phyloP scores from a whole-genome alignment of 2,329 filamentous ascomycete genomes.

The Helotiales sp. region DNA sequence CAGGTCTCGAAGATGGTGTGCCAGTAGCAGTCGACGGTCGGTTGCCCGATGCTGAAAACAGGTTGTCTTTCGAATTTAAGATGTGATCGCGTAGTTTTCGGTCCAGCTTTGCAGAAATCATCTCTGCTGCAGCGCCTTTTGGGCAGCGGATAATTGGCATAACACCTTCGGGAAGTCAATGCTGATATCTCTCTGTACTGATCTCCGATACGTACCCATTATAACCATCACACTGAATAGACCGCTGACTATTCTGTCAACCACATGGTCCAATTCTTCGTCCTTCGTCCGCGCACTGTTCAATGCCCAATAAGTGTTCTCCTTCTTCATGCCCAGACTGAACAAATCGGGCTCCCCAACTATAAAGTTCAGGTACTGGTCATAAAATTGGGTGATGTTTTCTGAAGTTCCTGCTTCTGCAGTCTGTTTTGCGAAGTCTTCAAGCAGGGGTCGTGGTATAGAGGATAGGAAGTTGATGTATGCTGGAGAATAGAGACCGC shows the following conservation, averaged over 20 bases:
- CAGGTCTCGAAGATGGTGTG: conserved; percentile 75
- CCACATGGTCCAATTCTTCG: conserved; percentile 80
- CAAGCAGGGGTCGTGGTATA: conserved; percentile 82
- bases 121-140: conserved; percentile 87
- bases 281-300: conserved; percentile 92
- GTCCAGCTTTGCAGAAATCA: conserved; percentile 92
- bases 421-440: conserved; percentile 91
- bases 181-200: not conserved
- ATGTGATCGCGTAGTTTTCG: conserved; percentile 95
- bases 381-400: conserved; percentile 86
- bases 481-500: conserved; percentile 85
- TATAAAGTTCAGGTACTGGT: conserved; percentile 97
- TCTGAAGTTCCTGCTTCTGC: conserved; percentile 83
- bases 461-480: conserved; percentile 98
- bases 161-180: conserved; percentile 57
- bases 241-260: conserved; percentile 91
- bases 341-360: conserved; percentile 95
- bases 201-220: conserved; percentile 64
- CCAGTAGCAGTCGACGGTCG: conserved; percentile 56
- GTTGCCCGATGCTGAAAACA: conserved; percentile 69
- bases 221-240: conserved; percentile 99
- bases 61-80: conserved; percentile 94
- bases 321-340: conserved; percentile 87
- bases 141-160: conserved; percentile 96
- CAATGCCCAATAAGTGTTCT: conserved; percentile 90